Conservation (phyloP, 352 stramenopile genomes). For the Globisporangium paroecandrum region DNA sequence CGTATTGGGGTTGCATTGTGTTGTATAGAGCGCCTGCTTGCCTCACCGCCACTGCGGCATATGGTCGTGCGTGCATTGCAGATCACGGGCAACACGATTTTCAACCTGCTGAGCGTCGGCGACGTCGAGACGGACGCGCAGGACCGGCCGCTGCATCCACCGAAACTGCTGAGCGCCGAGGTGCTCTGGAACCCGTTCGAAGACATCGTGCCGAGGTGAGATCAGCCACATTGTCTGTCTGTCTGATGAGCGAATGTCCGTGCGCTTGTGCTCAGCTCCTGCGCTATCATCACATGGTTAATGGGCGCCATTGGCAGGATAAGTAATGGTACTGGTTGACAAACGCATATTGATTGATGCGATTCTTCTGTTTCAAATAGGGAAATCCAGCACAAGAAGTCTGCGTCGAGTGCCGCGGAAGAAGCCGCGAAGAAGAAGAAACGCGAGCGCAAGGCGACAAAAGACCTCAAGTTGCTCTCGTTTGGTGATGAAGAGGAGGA, state of each 20-base stretch:
- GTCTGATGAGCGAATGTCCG: neutral
- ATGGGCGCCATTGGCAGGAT: neutral
- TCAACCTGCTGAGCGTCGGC: constrained; percentile 94
- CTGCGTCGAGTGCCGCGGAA: constrained; percentile 19
- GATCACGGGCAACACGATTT: constrained; percentile 96
- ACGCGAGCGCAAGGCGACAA: constrained; percentile 88
- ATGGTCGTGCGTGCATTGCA: constrained; percentile 28
- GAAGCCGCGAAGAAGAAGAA: constrained; percentile 60
- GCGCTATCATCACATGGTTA: neutral
- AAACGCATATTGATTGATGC: neutral
- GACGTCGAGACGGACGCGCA: constrained; percentile 84
- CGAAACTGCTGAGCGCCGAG: constrained; percentile 81
- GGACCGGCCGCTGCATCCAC: constrained; percentile 75
- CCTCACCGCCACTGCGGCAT: neutral
- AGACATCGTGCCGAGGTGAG: constrained; percentile 87
- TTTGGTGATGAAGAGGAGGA: constrained; percentile 91
- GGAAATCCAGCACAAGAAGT: constrained; percentile 24
- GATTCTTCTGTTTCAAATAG: constrained; percentile 5
- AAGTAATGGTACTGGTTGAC: neutral
- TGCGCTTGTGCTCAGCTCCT: neutral
- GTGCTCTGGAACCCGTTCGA: constrained; percentile 95
- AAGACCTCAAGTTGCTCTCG: constrained; percentile 93
- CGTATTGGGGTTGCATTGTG: neutral
- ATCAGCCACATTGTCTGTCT: neutral
- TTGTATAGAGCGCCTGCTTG: neutral